Base-by-base conservation (phyloP, 345 rosid species). In the Eucalyptus polybractea region DNA sequence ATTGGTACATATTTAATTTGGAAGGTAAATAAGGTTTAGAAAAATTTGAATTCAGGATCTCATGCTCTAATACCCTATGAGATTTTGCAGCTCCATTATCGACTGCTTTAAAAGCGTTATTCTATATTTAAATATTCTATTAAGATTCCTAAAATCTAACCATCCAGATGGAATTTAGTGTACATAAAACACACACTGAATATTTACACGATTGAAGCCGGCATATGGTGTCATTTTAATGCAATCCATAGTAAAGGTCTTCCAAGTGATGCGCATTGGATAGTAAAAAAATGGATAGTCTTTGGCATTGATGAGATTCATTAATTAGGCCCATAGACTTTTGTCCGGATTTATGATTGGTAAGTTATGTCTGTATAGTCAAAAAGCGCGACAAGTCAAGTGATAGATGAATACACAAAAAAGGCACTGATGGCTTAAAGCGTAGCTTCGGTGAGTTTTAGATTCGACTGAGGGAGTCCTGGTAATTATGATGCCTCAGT, bases 181-280 rank as follows among this genome's bases (percentile, higher is more conserved):
- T 60, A 60, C n/a, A 12, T 25, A 12, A 60, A 60, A 60, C 31
- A 27, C 67, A 94, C 91, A 91, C 93, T 10, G 94, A 95, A 95
- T 93, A 67, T 29, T 24, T 13, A n/a, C 49, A 47, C 6, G 29
- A 56, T 56, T 56, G 37, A 65, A 65, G 37, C 33, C 21, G 1
- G 21, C 37, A 65, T n/a, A 7, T 72, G 3, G 45, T 29, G 33
- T 65, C 45, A 37, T 19, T 10, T 5, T 2, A 37, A 25, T 6
- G 47, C 85, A 40, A 76, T 40, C 85, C 47, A 40, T 21, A 21
- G 15, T 44, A 76, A 2, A 37, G 29, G 15, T 40, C 85, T 40
- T 10, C 27, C 13, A 21, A 76, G 85, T 22, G 85, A 76, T 76
- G 29, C 8, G 9, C 81, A 19, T 19, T 19, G 44, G 6, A 19